Percentiles rank a stretch among this genome's conserved stretches.
Evolutionary conservation across 2,329 filamentous ascomycete species (phyloP).

Genomic region (Colletotrichum lini): DNA sequence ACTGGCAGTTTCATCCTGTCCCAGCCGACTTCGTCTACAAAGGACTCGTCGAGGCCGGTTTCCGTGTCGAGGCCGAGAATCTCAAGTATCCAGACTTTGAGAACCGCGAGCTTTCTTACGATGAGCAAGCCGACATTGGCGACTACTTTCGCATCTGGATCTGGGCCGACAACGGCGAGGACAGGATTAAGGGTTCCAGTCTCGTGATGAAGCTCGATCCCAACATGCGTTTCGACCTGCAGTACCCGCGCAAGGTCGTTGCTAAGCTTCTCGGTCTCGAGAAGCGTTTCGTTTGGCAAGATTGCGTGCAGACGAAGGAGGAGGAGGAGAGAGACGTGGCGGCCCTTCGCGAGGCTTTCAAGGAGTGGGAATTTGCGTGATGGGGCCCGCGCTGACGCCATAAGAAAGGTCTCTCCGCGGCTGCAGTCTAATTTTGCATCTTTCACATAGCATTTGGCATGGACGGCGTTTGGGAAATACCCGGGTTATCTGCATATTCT

Average conservation of each 20-base stretch:
- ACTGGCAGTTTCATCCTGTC: constrained; percentile 94
- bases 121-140: constrained; percentile 61
- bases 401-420: background rate
- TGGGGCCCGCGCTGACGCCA: background rate
- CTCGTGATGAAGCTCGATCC: constrained; percentile 82
- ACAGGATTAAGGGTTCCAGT: constrained; percentile 73
- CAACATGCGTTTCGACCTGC: constrained; percentile 86
- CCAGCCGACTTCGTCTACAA: constrained; percentile 76
- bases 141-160: constrained; percentile 90
- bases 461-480: constrained; percentile 39
- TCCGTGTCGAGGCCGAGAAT: constrained; percentile 90
- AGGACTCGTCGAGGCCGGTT: constrained; percentile 88
- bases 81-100: constrained; percentile 67
- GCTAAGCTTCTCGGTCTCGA: constrained; percentile 90
- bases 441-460: constrained; percentile 31
- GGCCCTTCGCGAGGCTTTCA: constrained; percentile 85
- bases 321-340: constrained; percentile 86
- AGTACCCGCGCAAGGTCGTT: constrained; percentile 89
- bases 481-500: constrained; percentile 34
- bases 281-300: constrained; percentile 84
- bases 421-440: constrained; percentile 15
- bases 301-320: constrained; percentile 81
- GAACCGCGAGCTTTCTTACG: constrained; percentile 64
- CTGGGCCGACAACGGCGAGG: constrained; percentile 73
- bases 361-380: constrained; percentile 86